Percentiles rank a stretch among this genome's conserved stretches.
Conservation (phyloP, 345 rosid species). For the Citrus medica region DNA sequence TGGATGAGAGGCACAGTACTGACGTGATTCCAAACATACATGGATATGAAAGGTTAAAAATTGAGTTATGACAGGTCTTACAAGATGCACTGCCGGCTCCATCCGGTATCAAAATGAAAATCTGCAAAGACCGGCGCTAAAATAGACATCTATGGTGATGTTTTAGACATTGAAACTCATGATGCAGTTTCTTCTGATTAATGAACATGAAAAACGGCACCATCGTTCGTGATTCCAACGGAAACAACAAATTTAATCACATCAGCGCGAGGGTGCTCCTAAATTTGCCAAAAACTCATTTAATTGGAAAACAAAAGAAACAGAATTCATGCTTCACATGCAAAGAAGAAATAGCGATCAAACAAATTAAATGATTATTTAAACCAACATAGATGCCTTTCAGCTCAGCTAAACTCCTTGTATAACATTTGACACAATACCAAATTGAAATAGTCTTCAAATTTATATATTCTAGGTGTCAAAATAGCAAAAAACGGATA, state of each 20-base stretch:
- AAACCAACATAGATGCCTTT: neutral
- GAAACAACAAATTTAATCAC: neutral
- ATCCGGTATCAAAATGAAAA: neutral
- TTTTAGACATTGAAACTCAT: neutral
- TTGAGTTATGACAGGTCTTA: neutral
- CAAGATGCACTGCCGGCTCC: neutral
- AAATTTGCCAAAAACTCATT: neutral
- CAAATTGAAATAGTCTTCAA: neutral
- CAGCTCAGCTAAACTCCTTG: neutral
- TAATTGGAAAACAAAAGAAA: neutral
- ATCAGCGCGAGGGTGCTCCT: neutral
- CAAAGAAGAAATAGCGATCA: neutral
- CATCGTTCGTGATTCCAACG: neutral
- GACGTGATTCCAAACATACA: too few relatives aligned
- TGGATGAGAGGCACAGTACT: too few relatives aligned
- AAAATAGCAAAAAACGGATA: neutral
- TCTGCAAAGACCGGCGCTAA: neutral
- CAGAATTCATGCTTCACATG: neutral
- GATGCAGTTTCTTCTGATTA: neutral
- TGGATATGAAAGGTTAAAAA: neutral
- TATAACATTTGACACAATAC: neutral
- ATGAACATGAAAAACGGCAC: neutral
- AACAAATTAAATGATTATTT: neutral
- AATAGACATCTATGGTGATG: too few relatives aligned
- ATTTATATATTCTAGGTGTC: neutral